Evolutionary conservation across 192 early-diverging fungal genomes (phyloP), one percentile per base, ranked within the genome.

Genomic region (Lunasporangiospora selenospora): DNA sequence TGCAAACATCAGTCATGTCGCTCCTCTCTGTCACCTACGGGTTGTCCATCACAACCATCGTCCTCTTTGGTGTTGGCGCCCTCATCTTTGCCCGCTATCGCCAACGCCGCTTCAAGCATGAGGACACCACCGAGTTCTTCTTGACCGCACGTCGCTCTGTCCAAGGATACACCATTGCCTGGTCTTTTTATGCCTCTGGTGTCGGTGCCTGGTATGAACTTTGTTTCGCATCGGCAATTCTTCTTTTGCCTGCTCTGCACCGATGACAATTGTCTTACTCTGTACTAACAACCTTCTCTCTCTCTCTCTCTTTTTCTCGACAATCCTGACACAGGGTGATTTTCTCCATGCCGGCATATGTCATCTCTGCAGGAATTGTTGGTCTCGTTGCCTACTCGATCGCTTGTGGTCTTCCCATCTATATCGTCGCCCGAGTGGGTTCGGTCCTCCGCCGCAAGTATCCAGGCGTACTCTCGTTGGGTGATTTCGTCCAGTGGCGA

Each of bases 321-420:
- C n/a, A n/a, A n/a, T n/a, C n/a, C n/a, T n/a, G n/a, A n/a, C n/a
- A 12, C 77, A 86, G 32, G 84, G 48, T 85, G 33, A 77, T 90
- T 63, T 89, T 84, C 31, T 62, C 83, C 3, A 69, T 89, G 42
- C 85, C 87, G 49, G 77, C 83, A 34, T 81, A 85, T 48, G 86
- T 81, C 24, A 79, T 85, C 27, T 83, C 83, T 26, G 79, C 80
- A 16, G 88, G 86, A 15, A 76, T 90, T 45, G 75, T 86, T 8
- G 88, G 88, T 16, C 76, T 85, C 15, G 80, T 88, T 44, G 85
- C 83, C 45, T 90, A 90, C 39, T 79, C 87, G 3, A 60, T 90
- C 63, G 86, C 83, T 0, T 78, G 80, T 6, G 81, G 79, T 15
- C 67, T 79, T 34, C 88, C 88, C 40, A 46, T 90, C 47, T 71